Evolutionary conservation across 306 rosid genomes (phyloP), one percentile per base, ranked within the genome.

Genomic region (Biancaea sappan): DNA sequence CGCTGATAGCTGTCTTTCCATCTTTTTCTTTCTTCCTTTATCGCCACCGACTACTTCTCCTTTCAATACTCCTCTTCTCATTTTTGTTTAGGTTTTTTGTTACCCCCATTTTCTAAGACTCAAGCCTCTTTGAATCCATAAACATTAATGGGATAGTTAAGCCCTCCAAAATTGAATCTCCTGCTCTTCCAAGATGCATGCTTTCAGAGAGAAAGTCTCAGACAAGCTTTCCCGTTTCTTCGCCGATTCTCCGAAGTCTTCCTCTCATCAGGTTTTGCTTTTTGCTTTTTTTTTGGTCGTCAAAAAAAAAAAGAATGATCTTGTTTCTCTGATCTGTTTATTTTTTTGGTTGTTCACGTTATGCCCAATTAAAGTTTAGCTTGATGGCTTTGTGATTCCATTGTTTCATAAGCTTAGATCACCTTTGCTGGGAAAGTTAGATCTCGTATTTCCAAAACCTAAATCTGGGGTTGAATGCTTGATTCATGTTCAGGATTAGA

Each of bases 141-240:
- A 34, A 18, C 53, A 26, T n/a, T 25, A 6, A 79, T 83, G 84
- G 79, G 40, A 6, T 68, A 80, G 63, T 48, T 4, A 32, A 40
- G 50, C 50, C 16, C 66, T 64, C 57, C 66, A 72, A 37, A 58
- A 4, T n/a, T 48, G 0, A 26, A 18, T 21, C 18, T 2, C 35
- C 24, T 50, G 63, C 63, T 69, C 15, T 25, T 24, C 37, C 67
- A 65, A 59, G 41, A 91, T 89, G 99, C 8, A 84, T n/a, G 21
- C 92, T 46, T 78, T 95, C 56, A 95, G 74, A 74, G 91, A 92
- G 6, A 95, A 85, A 65, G 85, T 95, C 21, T 66, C 90, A 1
- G 86, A 82, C 76, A 94, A 77, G 79, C 51, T 94, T 15, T 86
- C 92, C 5, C 77, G 89, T 81, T 72, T 92, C 68, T 85, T 95